Evolutionary conservation across 768 basidiomycete genomes (phyloP).

Genomic region (Pleurotus giganteus): DNA sequence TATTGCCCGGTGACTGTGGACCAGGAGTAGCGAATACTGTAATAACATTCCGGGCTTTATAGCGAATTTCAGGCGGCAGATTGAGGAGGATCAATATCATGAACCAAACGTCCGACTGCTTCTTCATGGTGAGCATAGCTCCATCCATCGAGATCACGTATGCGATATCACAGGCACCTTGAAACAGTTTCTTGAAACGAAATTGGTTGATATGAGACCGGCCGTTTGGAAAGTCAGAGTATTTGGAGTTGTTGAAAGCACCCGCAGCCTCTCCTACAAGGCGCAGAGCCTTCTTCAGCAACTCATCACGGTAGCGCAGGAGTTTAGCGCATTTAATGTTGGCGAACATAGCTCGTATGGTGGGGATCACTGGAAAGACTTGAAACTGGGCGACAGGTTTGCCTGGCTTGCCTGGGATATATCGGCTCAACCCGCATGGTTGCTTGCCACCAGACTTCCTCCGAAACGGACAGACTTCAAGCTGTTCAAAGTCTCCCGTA

Average conservation of each 20-base stretch:
- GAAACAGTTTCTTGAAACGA: conserved; percentile 17
- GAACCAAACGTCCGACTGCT: conserved; percentile 27
- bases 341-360: conserved; percentile 25
- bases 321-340: conserved; percentile 23
- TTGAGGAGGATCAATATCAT: conserved; percentile 21
- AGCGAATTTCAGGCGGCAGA: conserved; percentile 19
- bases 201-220: conserved; percentile 20
- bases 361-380: conserved; percentile 20
- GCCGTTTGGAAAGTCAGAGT: conserved; percentile 25
- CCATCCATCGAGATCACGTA: conserved; percentile 26
- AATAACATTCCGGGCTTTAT: conserved; percentile 17
- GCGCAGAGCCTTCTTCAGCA: conserved; percentile 18
- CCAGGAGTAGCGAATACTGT: conserved; percentile 25
- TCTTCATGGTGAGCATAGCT: conserved; percentile 31
- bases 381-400: conserved; percentile 21
- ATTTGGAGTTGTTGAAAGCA: conserved; percentile 14
- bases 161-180: conserved; percentile 21
- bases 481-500: conserved; percentile 17
- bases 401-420: background rate
- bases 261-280: conserved; percentile 14
- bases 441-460: background rate
- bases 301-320: conserved; percentile 21
- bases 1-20: conserved; percentile 24
- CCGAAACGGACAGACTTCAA: conserved; percentile 13
- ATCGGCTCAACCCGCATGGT: background rate